Conservation (phyloP, 768 basidiomycete genomes). For the Lyophyllum atratum region DNA sequence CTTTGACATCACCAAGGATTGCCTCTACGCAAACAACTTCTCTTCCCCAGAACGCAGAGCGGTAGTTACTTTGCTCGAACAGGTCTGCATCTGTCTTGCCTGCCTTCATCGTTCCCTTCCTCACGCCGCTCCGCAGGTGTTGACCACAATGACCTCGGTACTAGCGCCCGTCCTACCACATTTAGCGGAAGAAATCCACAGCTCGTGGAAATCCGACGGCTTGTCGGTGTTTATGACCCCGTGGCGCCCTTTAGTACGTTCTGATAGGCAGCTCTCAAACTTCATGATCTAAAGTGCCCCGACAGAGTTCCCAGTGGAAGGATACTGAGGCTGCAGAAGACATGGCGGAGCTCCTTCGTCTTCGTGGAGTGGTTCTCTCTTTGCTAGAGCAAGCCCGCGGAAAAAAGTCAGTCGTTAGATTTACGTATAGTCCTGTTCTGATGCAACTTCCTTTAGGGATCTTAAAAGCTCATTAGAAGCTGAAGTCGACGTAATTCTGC, state of each 20-base stretch:
- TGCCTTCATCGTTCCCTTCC: constrained; percentile 9
- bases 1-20: constrained; percentile 91
- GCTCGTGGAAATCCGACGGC: constrained; percentile 35
- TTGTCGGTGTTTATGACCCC: constrained; percentile 67
- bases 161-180: constrained; percentile 89
- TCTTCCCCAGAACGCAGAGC: constrained; percentile 57
- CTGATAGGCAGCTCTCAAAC: background rate
- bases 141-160: constrained; percentile 66
- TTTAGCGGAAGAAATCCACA: constrained; percentile 86
- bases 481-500: constrained; percentile 63
- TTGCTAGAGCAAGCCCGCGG: constrained; percentile 77
- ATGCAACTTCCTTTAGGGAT: constrained; percentile 32
- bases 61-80: constrained; percentile 69
- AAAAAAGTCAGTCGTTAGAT: constrained; percentile 60
- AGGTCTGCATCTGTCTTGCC: constrained; percentile 39
- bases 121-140: constrained; percentile 43
- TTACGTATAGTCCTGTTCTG: background rate
- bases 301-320: constrained; percentile 62
- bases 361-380: constrained; percentile 63
- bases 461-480: constrained; percentile 79
- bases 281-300: background rate
- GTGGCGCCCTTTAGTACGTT: constrained; percentile 73
- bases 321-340: constrained; percentile 56
- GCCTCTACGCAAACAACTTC: constrained; percentile 71
- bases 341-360: constrained; percentile 61